Base-by-base conservation (phyloP, 192 early-diverging fungal genomes). In the Kappamyces sp. region DNA sequence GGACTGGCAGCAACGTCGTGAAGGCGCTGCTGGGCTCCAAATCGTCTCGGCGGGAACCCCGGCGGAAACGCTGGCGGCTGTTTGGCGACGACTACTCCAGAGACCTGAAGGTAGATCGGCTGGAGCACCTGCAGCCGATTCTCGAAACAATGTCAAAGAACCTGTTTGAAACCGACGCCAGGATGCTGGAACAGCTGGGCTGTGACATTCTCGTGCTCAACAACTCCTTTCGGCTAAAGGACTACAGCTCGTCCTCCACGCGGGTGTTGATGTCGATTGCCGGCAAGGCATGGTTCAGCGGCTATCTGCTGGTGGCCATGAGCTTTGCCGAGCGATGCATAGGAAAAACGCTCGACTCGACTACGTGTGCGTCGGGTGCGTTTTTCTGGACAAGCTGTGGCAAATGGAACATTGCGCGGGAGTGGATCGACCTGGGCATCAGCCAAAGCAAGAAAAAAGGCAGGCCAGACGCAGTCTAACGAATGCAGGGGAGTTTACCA, bases 131-230 rank as follows among this genome's bases (percentile, higher is more conserved):
- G 9, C 30, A 36, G 22, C 55, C 55, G 5, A 57, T 57, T 32
- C 22, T 57, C 14, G 32, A 57, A 31, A 36, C 45, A n/a, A 57
- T 57, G 55, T 57, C 55, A 2, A 32, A 45, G 35, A 36, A 57
- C 22, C 4, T 57, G 2, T 57, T 45, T 29, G 55, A 57, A 34
- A 14, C 35, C n/a, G 55, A 57, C 35, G 55, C 32, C 5, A 2
- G 55, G 4, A 29, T 57, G 32, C 40, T 42, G 33, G 55, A 57
- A 29, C 55, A 57, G 47, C 45, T 57, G 29, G 55, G 30, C 12
- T 57, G 35, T 45, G 55, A 57, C 35, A 34, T 57, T 31, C 32
- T 57, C 5, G 53, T 54, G 30, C 36, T 54, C 3, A 54, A 54
- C 31, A 54, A 54, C 31, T 54, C 53, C 2, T 54, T 54, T 12